These are phyloP conservation scores for Coprinopsis sp. DNA, from an alignment of 768 basidiomycete species.

Conservation along the genomic window DNA sequence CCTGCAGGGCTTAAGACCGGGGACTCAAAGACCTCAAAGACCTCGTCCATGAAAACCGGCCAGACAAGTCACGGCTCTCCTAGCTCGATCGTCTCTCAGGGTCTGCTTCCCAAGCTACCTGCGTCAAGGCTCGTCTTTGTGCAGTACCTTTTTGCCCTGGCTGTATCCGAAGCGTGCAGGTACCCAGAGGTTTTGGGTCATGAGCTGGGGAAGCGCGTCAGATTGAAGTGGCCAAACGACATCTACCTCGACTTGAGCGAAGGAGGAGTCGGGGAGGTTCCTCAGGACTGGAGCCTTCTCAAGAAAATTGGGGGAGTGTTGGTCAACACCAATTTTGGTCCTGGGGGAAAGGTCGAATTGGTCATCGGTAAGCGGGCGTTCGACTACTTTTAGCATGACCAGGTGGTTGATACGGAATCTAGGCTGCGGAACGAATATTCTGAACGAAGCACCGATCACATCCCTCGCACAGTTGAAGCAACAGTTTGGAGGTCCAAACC, in stretches of 20 bases:
- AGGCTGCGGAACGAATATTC: constrained; percentile 90
- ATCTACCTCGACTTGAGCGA: constrained; percentile 53
- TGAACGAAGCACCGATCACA: constrained; percentile 76
- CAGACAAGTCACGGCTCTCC: background rate
- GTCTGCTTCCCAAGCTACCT: constrained; percentile 21
- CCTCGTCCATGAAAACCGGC: background rate
- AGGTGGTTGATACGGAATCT: constrained; percentile 4
- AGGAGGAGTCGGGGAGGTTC: constrained; percentile 38
- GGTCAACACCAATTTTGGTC: constrained; percentile 77
- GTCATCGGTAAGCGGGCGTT: constrained; percentile 61
- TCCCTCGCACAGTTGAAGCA: constrained; percentile 68
- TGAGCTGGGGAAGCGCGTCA: constrained; percentile 47
- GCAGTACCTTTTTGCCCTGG: constrained; percentile 88
- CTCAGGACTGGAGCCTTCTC: constrained; percentile 30
- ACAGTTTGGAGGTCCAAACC: constrained; percentile 28
- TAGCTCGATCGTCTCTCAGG: background rate
- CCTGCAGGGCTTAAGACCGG: too few relatives aligned
- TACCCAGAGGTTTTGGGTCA: constrained; percentile 50
- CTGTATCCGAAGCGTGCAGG: constrained; percentile 83
- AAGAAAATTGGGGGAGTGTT: constrained; percentile 91
- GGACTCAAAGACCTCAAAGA: background rate
- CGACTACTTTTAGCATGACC: background rate
- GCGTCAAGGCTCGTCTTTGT: constrained; percentile 78
- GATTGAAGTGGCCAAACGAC: constrained; percentile 97
- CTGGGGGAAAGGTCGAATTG: constrained; percentile 64